phyloP scores from a whole-genome alignment of 2,329 filamentous ascomycete genomes.

The Fusarium brevicatenulatum region DNA sequence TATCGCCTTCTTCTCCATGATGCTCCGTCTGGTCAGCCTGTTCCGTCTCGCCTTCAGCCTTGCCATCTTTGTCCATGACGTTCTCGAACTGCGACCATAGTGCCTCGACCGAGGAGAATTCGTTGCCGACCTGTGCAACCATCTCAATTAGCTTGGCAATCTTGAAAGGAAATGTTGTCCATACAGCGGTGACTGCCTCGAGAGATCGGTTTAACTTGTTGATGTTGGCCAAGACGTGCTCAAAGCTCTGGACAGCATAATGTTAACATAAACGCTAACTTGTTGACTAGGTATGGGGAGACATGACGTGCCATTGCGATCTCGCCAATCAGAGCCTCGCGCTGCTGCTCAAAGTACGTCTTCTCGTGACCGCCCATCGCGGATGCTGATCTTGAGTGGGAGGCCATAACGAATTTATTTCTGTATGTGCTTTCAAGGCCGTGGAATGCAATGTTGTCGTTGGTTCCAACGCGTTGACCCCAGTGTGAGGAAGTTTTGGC shows the following conservation, averaged over 20 bases:
- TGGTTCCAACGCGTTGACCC: slow-evolving; percentile 19
- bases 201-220: slow-evolving; percentile 94
- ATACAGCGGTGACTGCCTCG: slow-evolving; percentile 88
- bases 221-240: slow-evolving; percentile 93
- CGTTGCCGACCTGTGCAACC: slow-evolving; percentile 80
- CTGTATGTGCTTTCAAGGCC: neutral
- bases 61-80: slow-evolving; percentile 82
- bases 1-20: slow-evolving; percentile 17
- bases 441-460: slow-evolving; percentile 2
- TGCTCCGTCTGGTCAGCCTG: slow-evolving; percentile 36
- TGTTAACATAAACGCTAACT: neutral
- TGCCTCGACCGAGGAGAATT: slow-evolving; percentile 96
- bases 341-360: slow-evolving; percentile 80
- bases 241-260: slow-evolving; percentile 68
- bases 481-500: slow-evolving; percentile 17
- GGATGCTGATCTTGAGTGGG: slow-evolving; percentile 44
- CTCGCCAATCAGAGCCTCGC: slow-evolving; percentile 75
- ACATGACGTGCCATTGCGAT: slow-evolving; percentile 70
- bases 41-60: slow-evolving; percentile 24
- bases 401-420: slow-evolving; percentile 44
- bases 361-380: slow-evolving; percentile 53
- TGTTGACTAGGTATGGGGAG: neutral
- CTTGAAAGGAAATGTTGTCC: slow-evolving; percentile 34
- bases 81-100: slow-evolving; percentile 98
- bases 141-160: neutral